Conservation (phyloP, 2,329 filamentous ascomycete genomes). For the Harringtonia lauricola region DNA sequence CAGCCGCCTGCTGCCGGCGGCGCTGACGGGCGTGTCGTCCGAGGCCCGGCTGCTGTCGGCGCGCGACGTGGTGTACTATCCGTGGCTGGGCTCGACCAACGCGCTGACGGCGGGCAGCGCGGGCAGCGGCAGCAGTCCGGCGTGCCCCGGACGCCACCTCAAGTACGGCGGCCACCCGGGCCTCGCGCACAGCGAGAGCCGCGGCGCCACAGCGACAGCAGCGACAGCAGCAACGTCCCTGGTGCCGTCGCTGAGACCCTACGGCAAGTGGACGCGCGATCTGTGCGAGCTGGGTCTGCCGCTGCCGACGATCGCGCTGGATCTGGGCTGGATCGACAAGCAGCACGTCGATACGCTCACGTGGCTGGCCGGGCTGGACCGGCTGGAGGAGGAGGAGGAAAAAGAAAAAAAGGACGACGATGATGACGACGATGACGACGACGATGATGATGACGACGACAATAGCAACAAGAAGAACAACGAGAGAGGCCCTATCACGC, state of each 20-base stretch:
- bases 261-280: conserved; percentile 6
- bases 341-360: conserved; percentile 7
- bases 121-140: neutral
- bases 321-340: conserved; percentile 11
- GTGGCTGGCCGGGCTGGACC: conserved; percentile 8
- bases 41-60: neutral
- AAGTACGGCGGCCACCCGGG: too few species aligned
- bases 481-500: too few species aligned
- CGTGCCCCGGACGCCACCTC: too few species aligned
- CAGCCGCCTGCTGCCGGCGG: neutral
- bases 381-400: neutral
- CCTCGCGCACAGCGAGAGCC: too few species aligned
- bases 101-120: neutral
- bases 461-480: neutral
- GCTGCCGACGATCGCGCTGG: conserved; percentile 7
- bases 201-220: too few species aligned
- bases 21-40: neutral
- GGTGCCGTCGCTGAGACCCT: neutral
- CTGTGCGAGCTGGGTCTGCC: conserved; percentile 3
- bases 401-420: neutral
- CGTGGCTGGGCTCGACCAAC: conserved; percentile 5
- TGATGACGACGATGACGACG: neutral
- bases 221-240: neutral
- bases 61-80: conserved; percentile 9
- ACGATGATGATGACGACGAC: neutral